Evolutionary conservation across 1,284 basidiomycete genomes (phyloP).

Genomic region (Fomitopsis pinicola): DNA sequence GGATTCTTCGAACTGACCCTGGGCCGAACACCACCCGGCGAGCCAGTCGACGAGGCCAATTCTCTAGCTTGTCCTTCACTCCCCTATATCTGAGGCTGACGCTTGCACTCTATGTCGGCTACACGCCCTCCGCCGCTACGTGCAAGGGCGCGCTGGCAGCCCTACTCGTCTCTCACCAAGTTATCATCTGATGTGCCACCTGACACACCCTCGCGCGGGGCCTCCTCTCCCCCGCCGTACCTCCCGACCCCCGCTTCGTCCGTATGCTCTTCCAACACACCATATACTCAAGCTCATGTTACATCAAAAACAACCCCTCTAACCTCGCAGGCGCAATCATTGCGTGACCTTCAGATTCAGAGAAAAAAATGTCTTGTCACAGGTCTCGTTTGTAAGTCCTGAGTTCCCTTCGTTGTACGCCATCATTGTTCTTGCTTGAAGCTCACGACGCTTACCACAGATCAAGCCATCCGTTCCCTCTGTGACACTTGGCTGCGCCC

Average conservation of each 20-base stretch:
- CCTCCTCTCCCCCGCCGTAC: slow-evolving; percentile 38
- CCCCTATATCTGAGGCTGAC: no score
- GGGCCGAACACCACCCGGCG: no score
- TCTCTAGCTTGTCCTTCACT: no score
- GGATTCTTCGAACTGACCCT: no score
- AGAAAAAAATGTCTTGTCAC: slow-evolving; percentile 62
- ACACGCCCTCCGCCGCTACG: no score
- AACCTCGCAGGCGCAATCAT: slow-evolving; percentile 29
- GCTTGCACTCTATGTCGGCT: no score
- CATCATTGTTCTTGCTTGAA: not conserved
- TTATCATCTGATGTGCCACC: slow-evolving; percentile 25
- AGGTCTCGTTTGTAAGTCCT: slow-evolving; percentile 60
- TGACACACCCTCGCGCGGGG: slow-evolving; percentile 37
- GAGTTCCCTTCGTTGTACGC: slow-evolving; percentile 1
- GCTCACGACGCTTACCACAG: slow-evolving; percentile 29
- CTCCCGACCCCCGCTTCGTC: slow-evolving; percentile 59
- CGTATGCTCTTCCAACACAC: slow-evolving; percentile 45
- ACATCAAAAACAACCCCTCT: slow-evolving; percentile 34
- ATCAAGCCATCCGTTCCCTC: slow-evolving; percentile 71
- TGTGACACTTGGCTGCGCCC: slow-evolving; percentile 74
- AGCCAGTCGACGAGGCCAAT: no score
- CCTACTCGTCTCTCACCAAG: slow-evolving; percentile 48
- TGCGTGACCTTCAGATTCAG: slow-evolving; percentile 48
- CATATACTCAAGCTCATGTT: slow-evolving; percentile 25
- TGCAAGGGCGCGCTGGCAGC: slow-evolving; percentile 69